Evolutionary conservation across 768 basidiomycete genomes (phyloP), one percentile per base, ranked within the genome.

Genomic region (Lactarius pseudohatsudake): DNA sequence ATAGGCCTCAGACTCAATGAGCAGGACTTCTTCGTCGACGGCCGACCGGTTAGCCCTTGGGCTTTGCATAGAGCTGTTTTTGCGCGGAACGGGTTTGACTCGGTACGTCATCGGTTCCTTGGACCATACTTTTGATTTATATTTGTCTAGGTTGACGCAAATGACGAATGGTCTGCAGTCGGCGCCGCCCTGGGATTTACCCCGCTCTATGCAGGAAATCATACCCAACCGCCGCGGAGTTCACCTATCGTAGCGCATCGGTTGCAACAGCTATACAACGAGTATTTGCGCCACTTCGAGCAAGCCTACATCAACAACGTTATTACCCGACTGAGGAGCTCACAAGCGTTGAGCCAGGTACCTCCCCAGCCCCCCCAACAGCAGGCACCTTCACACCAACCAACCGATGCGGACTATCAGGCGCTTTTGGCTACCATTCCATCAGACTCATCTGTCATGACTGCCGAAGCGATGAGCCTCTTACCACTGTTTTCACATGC

Each of bases 371-470:
- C 61, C 18, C n/a, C 50, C 22, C 61, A 57, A 32, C n/a, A 43
- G 38, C 65, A 66, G n/a, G 28, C 40, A 18, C 65, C 53, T 13
- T 47, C 55, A 15, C 53, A 67, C 15, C 66, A 63, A 47, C 66
- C 62, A 16, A 59, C 66, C 20, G 66, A 67, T 8, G 50, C 62
- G 15, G 66, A 67, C 47, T 67, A 67, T 47, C 61, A 67, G 32
- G 57, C 62, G 2, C 62, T 67, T n/a, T 56, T 62, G 50, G 34
- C 34, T 26, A 61, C 10, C 34, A 56, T 64, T 47, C 40, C 53
- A 10, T 40, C 57, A 28, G 62, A 64, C 26, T 32, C 62, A 9
- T 6, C 62, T 55, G 6, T 36, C 20, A 64, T 50, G 53, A 28
- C 50, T 30, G 9, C 57, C 9, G 32, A 64, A 8, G 54, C 41